Conservation (phyloP, 768 basidiomycete genomes). For the Pholiota molesta region DNA sequence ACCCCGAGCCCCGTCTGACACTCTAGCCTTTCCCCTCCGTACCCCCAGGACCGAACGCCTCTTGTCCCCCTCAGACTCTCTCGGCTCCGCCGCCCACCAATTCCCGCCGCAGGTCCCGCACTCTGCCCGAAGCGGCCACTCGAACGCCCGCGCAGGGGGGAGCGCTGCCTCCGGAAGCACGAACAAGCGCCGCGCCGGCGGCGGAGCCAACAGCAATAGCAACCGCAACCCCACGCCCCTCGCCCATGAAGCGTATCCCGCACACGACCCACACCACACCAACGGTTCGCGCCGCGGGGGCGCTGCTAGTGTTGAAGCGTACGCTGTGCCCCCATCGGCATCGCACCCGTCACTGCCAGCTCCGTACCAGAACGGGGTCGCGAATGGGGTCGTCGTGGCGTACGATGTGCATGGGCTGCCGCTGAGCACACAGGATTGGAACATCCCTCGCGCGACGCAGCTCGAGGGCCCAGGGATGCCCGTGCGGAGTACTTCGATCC, state of each 20-base stretch:
- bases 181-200: slow-evolving; percentile 47
- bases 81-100: slow-evolving; percentile 74
- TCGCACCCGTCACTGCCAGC: slow-evolving; percentile 60
- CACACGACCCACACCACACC: slow-evolving; percentile 30
- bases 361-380: slow-evolving; percentile 38
- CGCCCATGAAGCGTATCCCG: slow-evolving; percentile 36
- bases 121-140: slow-evolving; percentile 27
- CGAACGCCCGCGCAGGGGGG: slow-evolving; percentile 24
- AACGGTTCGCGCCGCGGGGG: slow-evolving; percentile 35
- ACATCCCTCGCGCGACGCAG: slow-evolving; percentile 50
- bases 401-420: slow-evolving; percentile 44
- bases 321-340: slow-evolving; percentile 52
- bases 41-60: slow-evolving; percentile 59
- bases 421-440: slow-evolving; percentile 51
- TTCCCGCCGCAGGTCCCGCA: slow-evolving; percentile 43
- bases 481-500: slow-evolving; percentile 47
- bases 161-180: slow-evolving; percentile 22
- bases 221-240: slow-evolving; percentile 43
- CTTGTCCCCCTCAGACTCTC: slow-evolving; percentile 72
- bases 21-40: background rate
- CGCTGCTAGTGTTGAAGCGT: slow-evolving; percentile 33
- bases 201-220: slow-evolving; percentile 37
- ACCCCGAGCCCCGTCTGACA: slow-evolving; percentile 13
- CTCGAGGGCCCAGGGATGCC: slow-evolving; percentile 84
- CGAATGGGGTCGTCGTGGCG: slow-evolving; percentile 32